Base-by-base conservation (phyloP, 1,284 basidiomycete genomes). In the Bjerkandera adusta region DNA sequence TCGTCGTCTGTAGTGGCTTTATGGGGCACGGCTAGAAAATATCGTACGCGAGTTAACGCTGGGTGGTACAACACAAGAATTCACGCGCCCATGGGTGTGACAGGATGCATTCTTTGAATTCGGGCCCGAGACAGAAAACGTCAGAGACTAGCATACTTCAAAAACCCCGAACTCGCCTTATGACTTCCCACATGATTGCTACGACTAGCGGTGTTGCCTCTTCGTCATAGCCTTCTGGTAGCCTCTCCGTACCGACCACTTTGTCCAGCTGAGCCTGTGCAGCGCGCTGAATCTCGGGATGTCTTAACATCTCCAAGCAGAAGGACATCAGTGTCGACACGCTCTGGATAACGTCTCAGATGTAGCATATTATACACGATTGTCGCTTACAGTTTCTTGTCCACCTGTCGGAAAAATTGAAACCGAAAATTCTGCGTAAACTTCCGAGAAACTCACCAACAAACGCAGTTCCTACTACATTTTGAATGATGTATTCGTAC, bases 181-280 rank as follows among this genome's bases (percentile, higher is more conserved):
- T 32, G 7, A 56, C 50, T 52, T 71, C 69, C 39, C 61, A 58
- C 5, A 69, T 51, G 22, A 65, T 53, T 0, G 64, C 66, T 11
- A 60, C 49, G 30, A 69, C 55, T 49, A 66, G 68, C 2, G 67
- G 64, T 7, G 70, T 49, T 5, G 49, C 49, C 1, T 54, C 38
- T 25, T 57, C 45, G 45, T 72, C 68, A 4, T 50, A 54, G 38
- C 66, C 63, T n/a, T 48, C 57, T 1, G 70, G 69, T 1, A 70
- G 52, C 13, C 67, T 49, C 20, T 50, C 37, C 0, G 36, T 35
- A 7, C 67, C 66, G 20, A 68, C 52, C 7, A 68, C 63, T 7
- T 50, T 45, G 46, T 68, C 67, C 8, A 70, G 48, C 43, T 70
- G 61, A 18, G 54, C 55, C 42, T 61, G 66, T 1, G 67, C 67